These are phyloP conservation scores for Clonostachys sp. DNA, from an alignment of 2,329 filamentous ascomycete genomes.

Conservation along the genomic window DNA sequence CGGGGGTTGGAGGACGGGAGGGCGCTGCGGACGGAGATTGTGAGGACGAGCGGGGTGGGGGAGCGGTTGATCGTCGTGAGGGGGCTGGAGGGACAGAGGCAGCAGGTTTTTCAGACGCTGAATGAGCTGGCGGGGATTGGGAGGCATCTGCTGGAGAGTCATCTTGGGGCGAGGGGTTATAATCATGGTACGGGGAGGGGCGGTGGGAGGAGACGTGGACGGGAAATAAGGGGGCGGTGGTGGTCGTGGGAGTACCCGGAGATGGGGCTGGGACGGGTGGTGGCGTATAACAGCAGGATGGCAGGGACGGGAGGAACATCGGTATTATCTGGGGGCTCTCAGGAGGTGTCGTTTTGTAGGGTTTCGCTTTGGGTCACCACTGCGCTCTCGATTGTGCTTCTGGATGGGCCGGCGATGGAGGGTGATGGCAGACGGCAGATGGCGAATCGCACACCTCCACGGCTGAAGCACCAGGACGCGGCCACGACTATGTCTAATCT, in stretches of 20 bases:
- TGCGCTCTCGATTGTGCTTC: not conserved
- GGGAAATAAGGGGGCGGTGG: not conserved
- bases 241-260: constrained; percentile 8
- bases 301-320: too few species aligned
- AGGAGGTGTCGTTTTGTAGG: constrained; percentile 1
- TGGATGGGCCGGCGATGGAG: not conserved
- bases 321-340: not conserved
- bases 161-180: constrained; percentile 2
- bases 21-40: constrained; percentile 6
- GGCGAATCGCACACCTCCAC: not conserved
- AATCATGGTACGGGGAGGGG: not conserved
- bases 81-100: not conserved
- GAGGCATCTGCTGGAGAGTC: constrained; percentile 4
- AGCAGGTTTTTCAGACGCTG: constrained; percentile 1
- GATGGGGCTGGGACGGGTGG: not conserved
- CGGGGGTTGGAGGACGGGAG: constrained; percentile 4
- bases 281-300: too few species aligned
- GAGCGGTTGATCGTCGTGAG: too few species aligned
- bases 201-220: not conserved
- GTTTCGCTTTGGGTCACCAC: not conserved
- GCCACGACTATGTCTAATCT: constrained; percentile 1
- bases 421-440: not conserved
- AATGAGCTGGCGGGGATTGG: constrained; percentile 3
- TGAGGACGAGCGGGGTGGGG: not conserved
- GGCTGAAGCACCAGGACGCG: constrained; percentile 5